phyloP scores from a whole-genome alignment of 1,139 yeast species.

The Pichia sp. region DNA sequence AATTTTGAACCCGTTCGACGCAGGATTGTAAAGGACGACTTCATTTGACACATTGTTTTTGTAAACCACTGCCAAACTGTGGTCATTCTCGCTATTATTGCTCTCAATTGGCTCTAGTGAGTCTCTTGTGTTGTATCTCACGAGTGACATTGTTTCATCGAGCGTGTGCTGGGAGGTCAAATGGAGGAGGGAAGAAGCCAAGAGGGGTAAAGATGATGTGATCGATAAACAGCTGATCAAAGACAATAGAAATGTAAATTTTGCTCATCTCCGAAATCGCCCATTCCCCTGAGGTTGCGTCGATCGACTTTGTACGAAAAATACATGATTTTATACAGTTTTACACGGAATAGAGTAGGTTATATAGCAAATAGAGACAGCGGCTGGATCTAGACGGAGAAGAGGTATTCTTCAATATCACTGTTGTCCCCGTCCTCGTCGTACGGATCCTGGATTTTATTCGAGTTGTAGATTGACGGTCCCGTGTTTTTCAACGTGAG shows the following conservation, averaged over 20 bases:
- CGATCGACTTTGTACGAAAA: conserved; percentile 4
- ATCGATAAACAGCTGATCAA: too few species aligned
- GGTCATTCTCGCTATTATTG: neutral
- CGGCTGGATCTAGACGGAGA: conserved; percentile 4
- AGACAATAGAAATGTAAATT: too few species aligned
- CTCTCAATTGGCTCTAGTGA: conserved; percentile 2
- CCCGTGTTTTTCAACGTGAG: neutral
- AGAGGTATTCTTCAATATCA: conserved; percentile 12
- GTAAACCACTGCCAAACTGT: conserved; percentile 10
- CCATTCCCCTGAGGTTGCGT: neutral
- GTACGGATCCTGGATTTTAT: neutral
- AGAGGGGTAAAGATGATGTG: too few species aligned
- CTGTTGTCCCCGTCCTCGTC: conserved; percentile 1
- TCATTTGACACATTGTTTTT: conserved; percentile 11
- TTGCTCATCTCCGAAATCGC: neutral
- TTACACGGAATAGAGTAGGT: too few species aligned
- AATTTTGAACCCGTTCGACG: conserved; percentile 11
- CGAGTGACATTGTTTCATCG: conserved; percentile 14
- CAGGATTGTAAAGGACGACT: conserved; percentile 12
- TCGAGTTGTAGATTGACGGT: conserved; percentile 6
- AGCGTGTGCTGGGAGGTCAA: too few species aligned
- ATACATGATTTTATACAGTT: too few species aligned
- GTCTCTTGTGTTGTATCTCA: conserved; percentile 9
- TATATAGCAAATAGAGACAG: too few species aligned
- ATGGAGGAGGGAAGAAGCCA: too few species aligned